Base-by-base conservation (phyloP, 192 early-diverging fungal species). In the Backusella mclennaniae region DNA sequence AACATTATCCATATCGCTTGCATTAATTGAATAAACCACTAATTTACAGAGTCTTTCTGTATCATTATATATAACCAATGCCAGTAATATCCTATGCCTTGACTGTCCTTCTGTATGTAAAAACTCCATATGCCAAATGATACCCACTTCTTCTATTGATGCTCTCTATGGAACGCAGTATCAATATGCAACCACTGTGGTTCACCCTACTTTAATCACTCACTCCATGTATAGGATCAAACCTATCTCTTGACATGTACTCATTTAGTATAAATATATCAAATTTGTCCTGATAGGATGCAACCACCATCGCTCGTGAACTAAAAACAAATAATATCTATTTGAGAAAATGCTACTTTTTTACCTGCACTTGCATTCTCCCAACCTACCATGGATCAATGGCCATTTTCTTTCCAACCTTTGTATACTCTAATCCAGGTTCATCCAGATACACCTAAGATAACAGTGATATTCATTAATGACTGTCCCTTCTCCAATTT, bases 121-220 rank as follows among this genome's bases (percentile, higher is more conserved):
- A 33, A 81, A 81, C 35, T 81, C 79, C 79, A 81, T 74, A 49
- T 81, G 79, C 75, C 76, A 81, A 38, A 81, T 77, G 11, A 81
- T 77, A 9, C 79, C 79, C 69, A 69, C 49, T 70, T 81, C 79
- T n/a, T 41, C 35, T 46, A 77, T 59, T 29, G 79, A 72, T 6
- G 35, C 75, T 71, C 73, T 77, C 79, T 81, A 71, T 31, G 26
- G 14, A 67, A 41, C 3, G 4, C 36, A n/a, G 15, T 41, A 3
- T 26, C 21, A 39, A 26, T 38, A 9, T 39, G 33, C 33, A 33
- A 33, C 33, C 9, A 38, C 26, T 14, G 8, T 2, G 1, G 1
- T 29, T 1, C 11, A 7, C 8, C 56, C 33, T 33, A 66, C 33
- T 33, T 56, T 59, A 4, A 52, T 42, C 21, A 68, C 75, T 35